Conservation (phyloP, 495 filamentous ascomycete species). For the Cenococcum geophilum region DNA sequence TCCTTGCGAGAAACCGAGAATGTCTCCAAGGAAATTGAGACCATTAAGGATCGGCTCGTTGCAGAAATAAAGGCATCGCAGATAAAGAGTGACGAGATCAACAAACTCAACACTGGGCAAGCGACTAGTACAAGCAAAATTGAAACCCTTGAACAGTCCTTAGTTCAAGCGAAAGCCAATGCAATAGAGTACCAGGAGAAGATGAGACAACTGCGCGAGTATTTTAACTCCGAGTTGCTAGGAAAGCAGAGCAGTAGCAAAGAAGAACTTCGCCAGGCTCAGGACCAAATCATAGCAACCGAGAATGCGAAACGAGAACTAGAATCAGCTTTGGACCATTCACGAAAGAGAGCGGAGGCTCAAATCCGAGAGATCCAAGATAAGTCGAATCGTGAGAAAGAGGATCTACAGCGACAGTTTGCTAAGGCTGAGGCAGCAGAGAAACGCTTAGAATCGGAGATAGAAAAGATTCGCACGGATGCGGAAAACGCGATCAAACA, state of each 20-base stretch:
- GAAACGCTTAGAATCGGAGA: slow-evolving; percentile 4
- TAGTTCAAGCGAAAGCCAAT: background rate
- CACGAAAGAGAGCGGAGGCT: background rate
- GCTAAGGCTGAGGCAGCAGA: background rate
- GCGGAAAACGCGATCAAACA: background rate
- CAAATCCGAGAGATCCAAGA: slow-evolving; percentile 7
- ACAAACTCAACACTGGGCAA: background rate
- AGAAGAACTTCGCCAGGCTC: slow-evolving; percentile 12
- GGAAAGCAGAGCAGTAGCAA: slow-evolving; percentile 9
- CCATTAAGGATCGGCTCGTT: background rate
- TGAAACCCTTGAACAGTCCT: background rate
- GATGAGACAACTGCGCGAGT: slow-evolving; percentile 11
- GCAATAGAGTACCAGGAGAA: background rate
- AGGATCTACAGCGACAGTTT: slow-evolving; percentile 7
- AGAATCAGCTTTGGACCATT: slow-evolving; percentile 11
- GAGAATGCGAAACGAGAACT: slow-evolving; percentile 14
- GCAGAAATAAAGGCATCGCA: background rate
- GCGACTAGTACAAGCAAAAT: background rate
- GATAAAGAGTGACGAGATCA: background rate
- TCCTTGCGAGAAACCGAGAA: background rate
- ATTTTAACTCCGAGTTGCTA: background rate
- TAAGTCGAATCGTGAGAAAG: slow-evolving; percentile 2
- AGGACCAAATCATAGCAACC: background rate
- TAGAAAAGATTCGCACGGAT: slow-evolving; percentile 1
- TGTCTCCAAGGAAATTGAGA: background rate